Conservation (phyloP, 768 basidiomycete species). For the Suillus cothurnatus region DNA sequence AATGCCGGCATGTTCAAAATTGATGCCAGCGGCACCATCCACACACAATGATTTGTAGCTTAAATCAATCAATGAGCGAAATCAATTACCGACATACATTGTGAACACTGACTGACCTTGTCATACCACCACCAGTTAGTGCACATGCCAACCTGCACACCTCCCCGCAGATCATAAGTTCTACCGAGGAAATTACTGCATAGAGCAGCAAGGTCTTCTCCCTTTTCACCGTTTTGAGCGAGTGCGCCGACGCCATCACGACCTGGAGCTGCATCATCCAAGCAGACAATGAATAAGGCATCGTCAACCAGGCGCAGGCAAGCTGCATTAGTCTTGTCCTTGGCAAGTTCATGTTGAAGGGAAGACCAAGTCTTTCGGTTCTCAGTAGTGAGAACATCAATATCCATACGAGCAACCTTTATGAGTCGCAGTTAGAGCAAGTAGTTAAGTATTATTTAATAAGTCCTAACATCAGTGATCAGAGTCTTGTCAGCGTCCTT, state of each 20-base stretch:
- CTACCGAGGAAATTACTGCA: constrained; percentile 94
- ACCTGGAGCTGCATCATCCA: too few relatives aligned
- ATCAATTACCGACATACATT: neutral
- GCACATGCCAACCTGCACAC: constrained; percentile 94
- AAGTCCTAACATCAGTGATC: constrained; percentile 48
- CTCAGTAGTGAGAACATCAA: constrained; percentile 93
- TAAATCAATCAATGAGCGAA: neutral
- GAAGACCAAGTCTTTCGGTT: constrained; percentile 90
- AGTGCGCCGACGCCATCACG: constrained; percentile 17
- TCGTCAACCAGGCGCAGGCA: constrained; percentile 65
- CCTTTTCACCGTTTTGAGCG: constrained; percentile 26
- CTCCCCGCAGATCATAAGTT: constrained; percentile 77
- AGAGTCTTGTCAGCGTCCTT: constrained; percentile 85
- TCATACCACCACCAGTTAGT: constrained; percentile 98
- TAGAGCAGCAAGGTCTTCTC: constrained; percentile 71
- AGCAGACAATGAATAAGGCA: too few relatives aligned
- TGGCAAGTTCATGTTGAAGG: constrained; percentile 36
- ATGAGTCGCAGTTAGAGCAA: constrained; percentile 16
- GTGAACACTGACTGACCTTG: constrained; percentile 51
- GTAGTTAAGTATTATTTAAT: neutral
- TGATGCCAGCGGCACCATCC: constrained; percentile 94
- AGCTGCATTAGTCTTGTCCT: constrained; percentile 71
- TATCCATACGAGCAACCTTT: constrained; percentile 33
- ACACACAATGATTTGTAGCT: constrained; percentile 97
- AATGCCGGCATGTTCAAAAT: constrained; percentile 97